These are phyloP conservation scores for Fraxinus paxiana DNA, from an alignment of 305 asterid genomes.

Conservation along the genomic window DNA sequence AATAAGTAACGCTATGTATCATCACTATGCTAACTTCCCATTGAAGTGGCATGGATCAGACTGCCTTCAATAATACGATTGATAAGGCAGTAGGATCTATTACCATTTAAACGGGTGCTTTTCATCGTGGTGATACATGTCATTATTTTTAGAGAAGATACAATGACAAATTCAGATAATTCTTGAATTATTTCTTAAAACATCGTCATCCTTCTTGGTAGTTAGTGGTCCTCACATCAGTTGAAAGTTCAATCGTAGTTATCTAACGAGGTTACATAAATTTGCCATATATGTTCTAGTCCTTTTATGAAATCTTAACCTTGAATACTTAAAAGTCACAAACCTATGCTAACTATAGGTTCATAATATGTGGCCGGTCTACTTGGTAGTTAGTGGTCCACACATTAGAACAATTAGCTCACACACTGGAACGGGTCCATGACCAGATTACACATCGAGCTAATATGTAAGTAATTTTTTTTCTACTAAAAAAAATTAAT, in stretches of 20 bases:
- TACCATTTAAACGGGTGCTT: not conserved
- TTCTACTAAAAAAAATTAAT: too few species aligned
- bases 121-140: not conserved
- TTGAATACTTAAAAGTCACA: not conserved
- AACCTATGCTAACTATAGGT: not conserved
- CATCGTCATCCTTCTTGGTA: not conserved
- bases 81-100: not conserved
- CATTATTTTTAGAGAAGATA: not conserved
- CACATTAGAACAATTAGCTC: too few species aligned
- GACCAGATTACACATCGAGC: too few species aligned
- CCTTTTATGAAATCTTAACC: too few species aligned
- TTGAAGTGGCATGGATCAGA: not conserved
- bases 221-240: not conserved
- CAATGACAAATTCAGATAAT: not conserved
- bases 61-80: not conserved
- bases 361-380: not conserved
- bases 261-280: not conserved
- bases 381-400: not conserved
- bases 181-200: not conserved
- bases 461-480: too few species aligned
- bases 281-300: not conserved
- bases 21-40: not conserved
- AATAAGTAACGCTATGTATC: not conserved
- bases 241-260: not conserved
- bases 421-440: too few species aligned